Percentiles rank a stretch among this genome's conserved stretches.
Conservation (phyloP, 768 basidiomycete species). For the Crucibulum laeve region DNA sequence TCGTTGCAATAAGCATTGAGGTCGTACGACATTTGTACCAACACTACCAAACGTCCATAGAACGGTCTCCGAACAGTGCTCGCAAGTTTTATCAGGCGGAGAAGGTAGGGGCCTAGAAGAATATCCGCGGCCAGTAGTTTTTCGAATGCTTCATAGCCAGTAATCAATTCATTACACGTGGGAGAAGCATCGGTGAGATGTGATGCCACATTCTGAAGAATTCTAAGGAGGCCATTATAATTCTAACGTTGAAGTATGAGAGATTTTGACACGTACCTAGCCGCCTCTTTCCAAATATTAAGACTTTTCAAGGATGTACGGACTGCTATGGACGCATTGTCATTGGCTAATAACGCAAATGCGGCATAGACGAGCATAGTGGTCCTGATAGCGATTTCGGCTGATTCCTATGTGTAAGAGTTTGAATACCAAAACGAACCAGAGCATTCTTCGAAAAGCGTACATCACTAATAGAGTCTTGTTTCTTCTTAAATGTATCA, state of each 20-base stretch:
- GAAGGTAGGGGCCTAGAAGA: not conserved
- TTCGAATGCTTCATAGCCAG: too few relatives aligned
- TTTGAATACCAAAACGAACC: too few relatives aligned
- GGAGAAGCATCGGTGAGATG: too few relatives aligned
- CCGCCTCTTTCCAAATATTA: not conserved
- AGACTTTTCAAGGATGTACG: not conserved
- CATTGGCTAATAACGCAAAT: not conserved
- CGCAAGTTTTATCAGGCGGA: not conserved
- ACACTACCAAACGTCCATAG: not conserved
- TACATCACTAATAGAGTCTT: too few relatives aligned
- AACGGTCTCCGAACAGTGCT: constrained; percentile 4
- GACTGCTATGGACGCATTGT: not conserved
- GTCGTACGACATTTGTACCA: not conserved
- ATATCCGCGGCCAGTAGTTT: too few relatives aligned
- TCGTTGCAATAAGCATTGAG: not conserved
- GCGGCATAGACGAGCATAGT: not conserved
- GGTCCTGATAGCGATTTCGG: constrained; percentile 2
- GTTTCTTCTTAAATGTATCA: too few relatives aligned
- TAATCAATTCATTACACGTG: too few relatives aligned
- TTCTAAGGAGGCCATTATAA: not conserved
- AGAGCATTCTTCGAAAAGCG: not conserved
- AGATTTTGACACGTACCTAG: not conserved
- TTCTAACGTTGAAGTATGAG: not conserved
- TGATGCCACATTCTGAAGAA: too few relatives aligned
- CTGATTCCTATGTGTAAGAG: too few relatives aligned